phyloP scores from a whole-genome alignment of 345 rosid genomes.

The Syzygium oleosum region DNA sequence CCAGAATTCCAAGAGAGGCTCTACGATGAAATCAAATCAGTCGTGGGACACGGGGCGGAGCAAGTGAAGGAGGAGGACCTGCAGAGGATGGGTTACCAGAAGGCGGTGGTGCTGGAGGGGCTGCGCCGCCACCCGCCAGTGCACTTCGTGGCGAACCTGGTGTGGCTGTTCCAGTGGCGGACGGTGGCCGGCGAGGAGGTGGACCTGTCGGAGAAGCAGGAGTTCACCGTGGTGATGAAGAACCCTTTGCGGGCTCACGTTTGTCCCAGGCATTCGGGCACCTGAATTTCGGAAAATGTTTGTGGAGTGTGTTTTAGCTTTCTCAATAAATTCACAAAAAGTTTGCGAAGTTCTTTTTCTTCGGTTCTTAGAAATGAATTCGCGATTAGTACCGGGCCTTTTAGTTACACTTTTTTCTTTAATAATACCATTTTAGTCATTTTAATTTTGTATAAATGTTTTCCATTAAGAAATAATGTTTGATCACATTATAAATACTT shows the following conservation, averaged over 20 bases:
- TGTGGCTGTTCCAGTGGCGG: constrained; percentile 2
- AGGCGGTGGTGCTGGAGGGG: not conserved
- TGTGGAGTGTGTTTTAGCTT: not conserved
- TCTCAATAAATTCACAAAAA: not conserved
- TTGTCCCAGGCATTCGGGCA: not conserved
- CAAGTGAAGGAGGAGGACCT: not conserved
- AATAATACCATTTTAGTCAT: not conserved
- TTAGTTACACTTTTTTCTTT: not conserved
- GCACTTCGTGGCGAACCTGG: constrained; percentile 2
- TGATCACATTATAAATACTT: not conserved
- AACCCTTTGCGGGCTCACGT: not conserved
- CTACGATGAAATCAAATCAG: not conserved
- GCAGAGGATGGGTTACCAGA: not conserved
- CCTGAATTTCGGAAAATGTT: not conserved
- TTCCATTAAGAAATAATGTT: not conserved
- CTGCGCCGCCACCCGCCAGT: not conserved
- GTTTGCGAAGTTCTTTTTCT: not conserved
- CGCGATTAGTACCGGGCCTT: not conserved
- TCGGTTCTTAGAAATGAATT: not conserved
- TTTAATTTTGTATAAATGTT: too few species aligned
- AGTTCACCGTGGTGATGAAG: not conserved
- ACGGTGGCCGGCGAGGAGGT: not conserved
- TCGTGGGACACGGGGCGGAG: not conserved
- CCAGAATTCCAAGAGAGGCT: not conserved
- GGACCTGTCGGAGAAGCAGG: not conserved